phyloP scores from a whole-genome alignment of 1,284 basidiomycete species.

The Malassezia dermatis region DNA sequence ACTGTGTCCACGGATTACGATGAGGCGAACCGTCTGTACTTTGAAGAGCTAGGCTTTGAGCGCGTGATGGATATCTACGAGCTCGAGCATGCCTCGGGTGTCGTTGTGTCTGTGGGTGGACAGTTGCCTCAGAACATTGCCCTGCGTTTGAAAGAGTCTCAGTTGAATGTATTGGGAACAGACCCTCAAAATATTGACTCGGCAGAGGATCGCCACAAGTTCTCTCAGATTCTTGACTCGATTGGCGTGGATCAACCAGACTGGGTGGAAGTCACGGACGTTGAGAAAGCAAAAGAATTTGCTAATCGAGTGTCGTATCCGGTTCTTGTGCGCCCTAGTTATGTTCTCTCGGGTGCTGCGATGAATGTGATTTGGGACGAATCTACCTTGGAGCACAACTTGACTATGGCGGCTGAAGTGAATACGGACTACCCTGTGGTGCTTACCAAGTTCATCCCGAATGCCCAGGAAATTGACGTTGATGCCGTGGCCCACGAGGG shows the following conservation, averaged over 20 bases:
- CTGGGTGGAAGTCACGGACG: conserved; percentile 81
- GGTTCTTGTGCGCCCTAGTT: conserved; percentile 53
- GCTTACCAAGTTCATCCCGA: conserved; percentile 95
- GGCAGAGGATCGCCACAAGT: conserved; percentile 98
- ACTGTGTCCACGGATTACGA: conserved; percentile 99
- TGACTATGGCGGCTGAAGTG: conserved; percentile 86
- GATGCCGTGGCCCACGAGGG: conserved; percentile 94
- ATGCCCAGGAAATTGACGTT: conserved; percentile 93
- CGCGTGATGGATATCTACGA: conserved; percentile 99
- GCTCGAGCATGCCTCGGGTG: conserved; percentile 79
- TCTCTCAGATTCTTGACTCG: conserved; percentile 86
- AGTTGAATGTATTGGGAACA: conserved; percentile 88
- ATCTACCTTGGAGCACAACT: conserved; percentile 73
- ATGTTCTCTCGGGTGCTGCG: conserved; percentile 94
- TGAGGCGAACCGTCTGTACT: conserved; percentile 95
- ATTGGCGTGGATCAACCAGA: conserved; percentile 94
- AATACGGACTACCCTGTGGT: conserved; percentile 96
- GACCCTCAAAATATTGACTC: conserved; percentile 90
- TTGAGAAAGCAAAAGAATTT: conserved; percentile 84
- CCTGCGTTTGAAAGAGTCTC: conserved; percentile 77
- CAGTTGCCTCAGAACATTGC: conserved; percentile 81
- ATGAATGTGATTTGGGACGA: conserved; percentile 99
- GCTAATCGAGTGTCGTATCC: conserved; percentile 63
- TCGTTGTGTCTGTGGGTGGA: conserved; percentile 94
- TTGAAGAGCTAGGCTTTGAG: conserved; percentile 94